phyloP scores from a whole-genome alignment of 2,329 filamentous ascomycete genomes.

The Claviceps fusiformis region DNA sequence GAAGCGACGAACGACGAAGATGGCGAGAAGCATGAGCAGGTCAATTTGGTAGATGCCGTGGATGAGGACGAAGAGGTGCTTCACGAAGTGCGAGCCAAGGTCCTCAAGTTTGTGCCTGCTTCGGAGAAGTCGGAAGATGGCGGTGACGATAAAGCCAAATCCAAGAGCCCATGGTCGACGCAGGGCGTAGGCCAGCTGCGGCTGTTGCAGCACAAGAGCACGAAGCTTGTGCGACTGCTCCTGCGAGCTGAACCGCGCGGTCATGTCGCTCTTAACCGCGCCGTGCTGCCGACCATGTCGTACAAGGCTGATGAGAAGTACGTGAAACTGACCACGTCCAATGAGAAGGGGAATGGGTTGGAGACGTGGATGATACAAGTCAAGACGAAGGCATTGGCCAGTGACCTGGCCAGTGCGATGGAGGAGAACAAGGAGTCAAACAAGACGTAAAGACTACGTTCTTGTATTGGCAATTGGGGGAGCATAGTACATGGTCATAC shows the following conservation, averaged over 20 bases:
- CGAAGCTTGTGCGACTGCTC: slow-evolving; percentile 52
- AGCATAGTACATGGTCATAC: neutral
- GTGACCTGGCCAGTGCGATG: slow-evolving; percentile 35
- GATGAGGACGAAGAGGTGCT: slow-evolving; percentile 61
- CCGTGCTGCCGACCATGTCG: slow-evolving; percentile 43
- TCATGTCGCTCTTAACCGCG: slow-evolving; percentile 58
- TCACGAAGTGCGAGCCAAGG: slow-evolving; percentile 59
- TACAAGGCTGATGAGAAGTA: slow-evolving; percentile 52
- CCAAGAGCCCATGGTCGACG: slow-evolving; percentile 49
- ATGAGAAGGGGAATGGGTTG: slow-evolving; percentile 42
- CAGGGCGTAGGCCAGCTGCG: slow-evolving; percentile 61
- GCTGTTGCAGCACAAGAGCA: slow-evolving; percentile 60
- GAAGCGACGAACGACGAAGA: slow-evolving; percentile 38
- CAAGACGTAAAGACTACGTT: slow-evolving; percentile 28
- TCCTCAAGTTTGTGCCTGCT: slow-evolving; percentile 43
- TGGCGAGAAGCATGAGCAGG: slow-evolving; percentile 50
- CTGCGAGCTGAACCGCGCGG: slow-evolving; percentile 65
- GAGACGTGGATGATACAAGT: slow-evolving; percentile 62
- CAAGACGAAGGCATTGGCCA: slow-evolving; percentile 47
- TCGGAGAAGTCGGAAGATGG: slow-evolving; percentile 24
- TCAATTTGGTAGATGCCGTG: slow-evolving; percentile 53
- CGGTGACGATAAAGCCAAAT: slow-evolving; percentile 26
- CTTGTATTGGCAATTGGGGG: neutral
- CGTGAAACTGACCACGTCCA: slow-evolving; percentile 43
- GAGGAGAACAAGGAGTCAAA: slow-evolving; percentile 43